Evolutionary conservation across 129 eudicot genomes (phyloP).

Genomic region (Lactuca sativa): DNA sequence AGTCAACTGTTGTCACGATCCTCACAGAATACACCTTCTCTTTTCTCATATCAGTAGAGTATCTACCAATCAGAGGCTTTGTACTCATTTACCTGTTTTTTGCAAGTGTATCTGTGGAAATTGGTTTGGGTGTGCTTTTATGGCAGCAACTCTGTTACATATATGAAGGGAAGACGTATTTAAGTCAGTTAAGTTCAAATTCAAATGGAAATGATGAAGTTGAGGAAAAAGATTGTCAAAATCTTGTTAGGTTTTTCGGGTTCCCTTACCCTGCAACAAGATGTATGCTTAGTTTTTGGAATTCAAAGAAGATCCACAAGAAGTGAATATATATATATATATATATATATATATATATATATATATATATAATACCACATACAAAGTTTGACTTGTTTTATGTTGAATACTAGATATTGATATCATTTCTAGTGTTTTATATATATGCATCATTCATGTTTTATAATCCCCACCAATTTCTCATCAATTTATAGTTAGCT

Average conservation of each 20-base stretch:
- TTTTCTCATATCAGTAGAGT: conserved; percentile 58
- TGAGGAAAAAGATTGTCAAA: conserved; percentile 68
- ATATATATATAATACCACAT: no score
- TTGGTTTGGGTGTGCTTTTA: conserved; percentile 76
- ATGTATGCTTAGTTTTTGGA: conserved; percentile 59
- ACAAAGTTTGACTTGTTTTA: conserved; percentile 5
- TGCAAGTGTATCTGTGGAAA: conserved; percentile 75
- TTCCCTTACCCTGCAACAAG: conserved; percentile 47
- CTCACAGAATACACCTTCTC: conserved; percentile 46
- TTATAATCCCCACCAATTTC: no score
- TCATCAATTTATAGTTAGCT: no score
- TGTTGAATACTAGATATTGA: conserved; percentile 25
- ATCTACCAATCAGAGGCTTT: conserved; percentile 63
- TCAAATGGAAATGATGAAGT: conserved; percentile 42
- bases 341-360: no score
- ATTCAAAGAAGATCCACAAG: conserved; percentile 62
- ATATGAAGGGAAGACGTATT: conserved; percentile 75
- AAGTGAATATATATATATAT: conserved; percentile 46
- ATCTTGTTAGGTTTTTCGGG: conserved; percentile 69
- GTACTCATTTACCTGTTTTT: conserved; percentile 78
- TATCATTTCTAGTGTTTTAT: conserved; percentile 11
- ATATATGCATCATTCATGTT: not conserved
- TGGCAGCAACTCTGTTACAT: conserved; percentile 92
- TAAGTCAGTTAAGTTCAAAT: conserved; percentile 57
- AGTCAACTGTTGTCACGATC: conserved; percentile 21